phyloP scores from a whole-genome alignment of 305 asterid genomes.

The Fraxinus latifolia region DNA sequence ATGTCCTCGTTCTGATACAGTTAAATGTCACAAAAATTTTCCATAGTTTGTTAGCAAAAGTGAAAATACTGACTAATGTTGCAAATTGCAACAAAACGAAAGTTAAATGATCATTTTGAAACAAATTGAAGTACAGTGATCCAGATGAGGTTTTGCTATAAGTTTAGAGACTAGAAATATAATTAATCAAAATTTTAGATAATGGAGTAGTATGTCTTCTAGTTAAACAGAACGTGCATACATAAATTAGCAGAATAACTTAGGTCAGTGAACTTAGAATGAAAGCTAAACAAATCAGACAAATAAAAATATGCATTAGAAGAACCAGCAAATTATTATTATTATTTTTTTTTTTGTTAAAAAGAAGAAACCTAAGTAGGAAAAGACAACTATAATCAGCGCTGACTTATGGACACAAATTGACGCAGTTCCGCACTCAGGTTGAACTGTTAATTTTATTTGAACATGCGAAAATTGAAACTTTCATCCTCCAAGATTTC shows the following conservation, averaged over 20 bases:
- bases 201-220: background rate
- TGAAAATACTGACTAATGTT: background rate
- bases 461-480: background rate
- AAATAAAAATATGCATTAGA: background rate
- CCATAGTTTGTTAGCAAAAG: background rate
- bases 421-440: background rate
- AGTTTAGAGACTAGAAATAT: background rate
- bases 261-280: background rate
- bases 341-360: no score
- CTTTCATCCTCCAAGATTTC: background rate
- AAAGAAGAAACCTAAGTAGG: background rate
- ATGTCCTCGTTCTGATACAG: background rate
- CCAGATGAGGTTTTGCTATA: background rate
- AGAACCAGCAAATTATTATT: background rate
- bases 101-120: background rate
- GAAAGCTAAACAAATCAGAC: background rate
- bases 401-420: background rate
- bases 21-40: background rate
- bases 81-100: background rate
- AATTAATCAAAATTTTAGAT: background rate
- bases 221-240: background rate
- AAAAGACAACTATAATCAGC: background rate
- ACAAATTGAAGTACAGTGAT: background rate
- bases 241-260: background rate
- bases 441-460: background rate